These are phyloP conservation scores for Metarhizium anisopliae DNA, from an alignment of 2,329 filamentous ascomycete species.

Conservation along the genomic window DNA sequence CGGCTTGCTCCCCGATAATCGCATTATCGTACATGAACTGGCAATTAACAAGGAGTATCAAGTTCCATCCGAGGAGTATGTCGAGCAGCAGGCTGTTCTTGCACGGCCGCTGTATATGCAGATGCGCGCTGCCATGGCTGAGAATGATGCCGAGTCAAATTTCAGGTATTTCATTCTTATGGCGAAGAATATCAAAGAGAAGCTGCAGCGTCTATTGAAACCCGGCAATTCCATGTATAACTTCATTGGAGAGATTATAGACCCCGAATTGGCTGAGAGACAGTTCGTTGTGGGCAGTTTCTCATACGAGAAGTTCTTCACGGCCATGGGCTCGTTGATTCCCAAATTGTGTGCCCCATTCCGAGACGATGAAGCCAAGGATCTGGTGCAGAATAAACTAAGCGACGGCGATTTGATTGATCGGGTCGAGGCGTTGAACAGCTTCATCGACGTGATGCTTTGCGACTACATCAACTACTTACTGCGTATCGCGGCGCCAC, in stretches of 20 bases:
- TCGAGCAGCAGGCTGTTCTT: slow-evolving; percentile 43
- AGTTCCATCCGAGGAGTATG: slow-evolving; percentile 53
- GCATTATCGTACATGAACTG: slow-evolving; percentile 68
- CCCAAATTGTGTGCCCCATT: slow-evolving; percentile 75
- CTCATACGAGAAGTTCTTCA: slow-evolving; percentile 73
- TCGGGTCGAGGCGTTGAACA: slow-evolving; percentile 64
- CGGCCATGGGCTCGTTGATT: slow-evolving; percentile 64
- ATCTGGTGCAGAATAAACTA: slow-evolving; percentile 54
- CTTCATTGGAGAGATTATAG: slow-evolving; percentile 66
- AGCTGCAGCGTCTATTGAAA: slow-evolving; percentile 63
- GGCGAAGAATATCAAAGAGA: slow-evolving; percentile 60
- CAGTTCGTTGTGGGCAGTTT: slow-evolving; percentile 66
- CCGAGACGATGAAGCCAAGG: slow-evolving; percentile 67
- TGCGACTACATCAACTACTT: slow-evolving; percentile 80
- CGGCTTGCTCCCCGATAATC: slow-evolving; percentile 60
- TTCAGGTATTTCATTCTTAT: slow-evolving; percentile 62
- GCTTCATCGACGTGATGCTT: slow-evolving; percentile 68
- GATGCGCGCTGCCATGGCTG: slow-evolving; percentile 55
- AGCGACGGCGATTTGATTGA: slow-evolving; percentile 58
- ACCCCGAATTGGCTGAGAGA: slow-evolving; percentile 59
- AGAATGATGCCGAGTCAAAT: slow-evolving; percentile 54
- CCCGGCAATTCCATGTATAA: slow-evolving; percentile 64
- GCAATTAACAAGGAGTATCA: slow-evolving; percentile 72
- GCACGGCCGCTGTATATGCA: slow-evolving; percentile 43
- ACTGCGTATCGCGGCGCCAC: slow-evolving; percentile 61